Percentiles rank a stretch among this genome's conserved stretches.
phyloP scores from a whole-genome alignment of 257 asterid genomes.

The Solanum paucissectum region DNA sequence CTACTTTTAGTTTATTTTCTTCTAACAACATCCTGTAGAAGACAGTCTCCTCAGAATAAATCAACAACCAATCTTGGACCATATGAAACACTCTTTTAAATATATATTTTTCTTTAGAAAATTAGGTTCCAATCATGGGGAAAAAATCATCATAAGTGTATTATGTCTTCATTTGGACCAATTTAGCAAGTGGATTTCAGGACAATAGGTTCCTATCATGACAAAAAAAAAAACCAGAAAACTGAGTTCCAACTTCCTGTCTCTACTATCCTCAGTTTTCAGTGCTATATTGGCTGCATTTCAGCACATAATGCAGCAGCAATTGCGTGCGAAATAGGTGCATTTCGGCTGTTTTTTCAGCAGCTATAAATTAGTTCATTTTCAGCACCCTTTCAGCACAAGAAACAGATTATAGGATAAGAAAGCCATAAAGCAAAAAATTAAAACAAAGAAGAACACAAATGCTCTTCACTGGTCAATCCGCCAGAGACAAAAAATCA shows the following conservation, averaged over 20 bases:
- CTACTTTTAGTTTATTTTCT: too few species aligned
- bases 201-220: too few species aligned
- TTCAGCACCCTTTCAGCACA: background rate
- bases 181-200: background rate
- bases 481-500: background rate
- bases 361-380: too few species aligned
- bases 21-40: too few species aligned
- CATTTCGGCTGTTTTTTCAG: background rate
- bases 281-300: background rate
- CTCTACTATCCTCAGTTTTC: background rate
- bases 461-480: background rate
- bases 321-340: background rate
- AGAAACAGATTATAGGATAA: background rate
- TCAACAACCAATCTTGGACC: background rate
- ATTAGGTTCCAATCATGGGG: background rate
- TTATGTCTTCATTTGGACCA: too few species aligned
- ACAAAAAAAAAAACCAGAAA: background rate
- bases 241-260: background rate
- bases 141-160: too few species aligned
- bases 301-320: background rate
- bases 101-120: background rate
- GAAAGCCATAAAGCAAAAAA: too few species aligned
- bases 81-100: background rate
- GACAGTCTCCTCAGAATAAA: background rate
- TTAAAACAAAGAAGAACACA: too few species aligned